phyloP scores from a whole-genome alignment of 2,329 filamentous ascomycete genomes.

The Monilinia polystroma region DNA sequence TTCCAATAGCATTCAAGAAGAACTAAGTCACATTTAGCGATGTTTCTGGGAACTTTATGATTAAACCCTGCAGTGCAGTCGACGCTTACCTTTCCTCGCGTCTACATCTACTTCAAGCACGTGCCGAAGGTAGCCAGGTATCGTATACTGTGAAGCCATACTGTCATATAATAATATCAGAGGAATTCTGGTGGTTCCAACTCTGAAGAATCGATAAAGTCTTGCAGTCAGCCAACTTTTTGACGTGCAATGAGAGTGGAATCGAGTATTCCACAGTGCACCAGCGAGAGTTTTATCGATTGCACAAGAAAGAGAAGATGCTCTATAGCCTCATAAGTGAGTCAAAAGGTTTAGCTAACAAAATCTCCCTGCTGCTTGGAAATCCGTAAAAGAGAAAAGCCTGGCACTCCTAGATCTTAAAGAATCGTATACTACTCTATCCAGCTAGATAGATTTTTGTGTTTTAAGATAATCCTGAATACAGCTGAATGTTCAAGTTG shows the following conservation, averaged over 20 bases:
- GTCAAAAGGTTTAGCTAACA: not conserved
- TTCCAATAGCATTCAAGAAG: constrained; percentile 1
- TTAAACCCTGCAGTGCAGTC: not conserved
- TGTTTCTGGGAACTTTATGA: not conserved
- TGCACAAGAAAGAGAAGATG: not conserved
- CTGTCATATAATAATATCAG: not conserved
- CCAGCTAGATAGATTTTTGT: constrained; percentile 2
- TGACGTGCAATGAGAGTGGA: too few species aligned
- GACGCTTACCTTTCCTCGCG: not conserved
- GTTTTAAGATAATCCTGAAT: not conserved
- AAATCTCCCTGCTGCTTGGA: not conserved
- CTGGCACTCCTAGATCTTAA: constrained; percentile 4
- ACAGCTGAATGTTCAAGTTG: not conserved
- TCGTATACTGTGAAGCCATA: not conserved
- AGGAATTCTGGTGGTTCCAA: not conserved
- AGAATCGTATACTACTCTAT: not conserved
- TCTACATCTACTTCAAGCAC: constrained; percentile 1
- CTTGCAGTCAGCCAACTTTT: not conserved
- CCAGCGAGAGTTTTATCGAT: not conserved
- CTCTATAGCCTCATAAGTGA: not conserved
- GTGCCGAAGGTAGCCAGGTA: not conserved
- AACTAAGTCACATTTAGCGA: not conserved
- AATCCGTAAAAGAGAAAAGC: not conserved
- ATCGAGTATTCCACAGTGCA: too few species aligned
- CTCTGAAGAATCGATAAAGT: not conserved